phyloP scores from a whole-genome alignment of 768 basidiomycete species.

The Suillus alpinus region DNA sequence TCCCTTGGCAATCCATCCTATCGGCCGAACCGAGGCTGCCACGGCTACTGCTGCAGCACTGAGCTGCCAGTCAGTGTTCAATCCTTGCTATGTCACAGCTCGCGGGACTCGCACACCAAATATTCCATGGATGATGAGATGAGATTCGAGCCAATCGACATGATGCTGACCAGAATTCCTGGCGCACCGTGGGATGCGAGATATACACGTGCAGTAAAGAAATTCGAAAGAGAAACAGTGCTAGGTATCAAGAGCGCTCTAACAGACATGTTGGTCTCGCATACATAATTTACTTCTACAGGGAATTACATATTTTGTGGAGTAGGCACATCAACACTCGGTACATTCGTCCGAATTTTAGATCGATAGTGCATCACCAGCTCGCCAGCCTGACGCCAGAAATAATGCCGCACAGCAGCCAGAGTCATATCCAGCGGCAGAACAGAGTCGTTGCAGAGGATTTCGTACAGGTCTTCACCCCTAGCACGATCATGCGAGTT shows the following conservation, averaged over 20 bases:
- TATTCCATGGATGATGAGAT: no score
- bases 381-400: conserved; percentile 78
- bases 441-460: conserved; percentile 82
- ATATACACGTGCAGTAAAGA: background rate
- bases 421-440: conserved; percentile 87
- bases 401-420: conserved; percentile 84
- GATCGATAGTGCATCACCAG: conserved; percentile 75
- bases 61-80: no score
- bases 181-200: background rate
- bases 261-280: background rate
- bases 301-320: background rate
- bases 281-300: background rate
- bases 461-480: conserved; percentile 77
- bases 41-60: no score
- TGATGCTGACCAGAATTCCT: background rate
- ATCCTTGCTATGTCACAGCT: no score
- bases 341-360: conserved; percentile 23
- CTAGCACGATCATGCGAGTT: conserved; percentile 26
- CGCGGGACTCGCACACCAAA: no score
- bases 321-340: conserved; percentile 6
- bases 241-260: background rate
- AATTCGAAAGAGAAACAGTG: background rate
- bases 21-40: no score
- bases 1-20: no score
- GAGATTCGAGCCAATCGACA: no score